phyloP scores from a whole-genome alignment of 805 yeast genomes.

The Myxozyma vanderwaltii region DNA sequence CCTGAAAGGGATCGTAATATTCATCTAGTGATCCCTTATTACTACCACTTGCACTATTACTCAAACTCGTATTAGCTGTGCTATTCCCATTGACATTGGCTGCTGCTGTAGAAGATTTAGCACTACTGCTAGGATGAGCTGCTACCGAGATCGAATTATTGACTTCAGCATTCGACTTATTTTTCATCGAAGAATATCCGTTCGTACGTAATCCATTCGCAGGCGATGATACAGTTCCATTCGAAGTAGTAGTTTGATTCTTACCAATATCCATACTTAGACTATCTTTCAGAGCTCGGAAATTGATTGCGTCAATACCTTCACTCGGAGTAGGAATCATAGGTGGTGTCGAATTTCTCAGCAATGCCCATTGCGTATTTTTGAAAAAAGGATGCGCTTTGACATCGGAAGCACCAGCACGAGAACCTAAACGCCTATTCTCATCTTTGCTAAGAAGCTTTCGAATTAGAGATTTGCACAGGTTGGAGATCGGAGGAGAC shows the following conservation, averaged over 20 bases:
- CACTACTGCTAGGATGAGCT: not conserved
- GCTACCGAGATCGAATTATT: not conserved
- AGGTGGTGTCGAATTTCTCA: conserved; percentile 92
- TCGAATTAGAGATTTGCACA: conserved; percentile 76
- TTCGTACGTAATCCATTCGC: conserved; percentile 3
- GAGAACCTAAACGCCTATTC: conserved; percentile 82
- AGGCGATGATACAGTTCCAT: not conserved
- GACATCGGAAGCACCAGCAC: conserved; percentile 92
- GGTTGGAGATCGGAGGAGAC: conserved; percentile 61
- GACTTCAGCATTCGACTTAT: not conserved
- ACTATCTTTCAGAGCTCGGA: conserved; percentile 39
- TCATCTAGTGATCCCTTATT: conserved; percentile 40
- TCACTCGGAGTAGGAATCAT: conserved; percentile 80
- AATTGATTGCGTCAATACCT: conserved; percentile 51
- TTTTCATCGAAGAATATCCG: conserved; percentile 7
- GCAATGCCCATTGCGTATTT: conserved; percentile 89
- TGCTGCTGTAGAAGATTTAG: conserved; percentile 13
- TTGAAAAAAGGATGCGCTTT: conserved; percentile 91
- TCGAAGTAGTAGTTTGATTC: conserved; percentile 1
- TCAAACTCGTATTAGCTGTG: conserved; percentile 10
- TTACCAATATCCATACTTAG: conserved; percentile 41
- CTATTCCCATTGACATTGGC: conserved; percentile 4
- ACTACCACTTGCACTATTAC: conserved; percentile 12
- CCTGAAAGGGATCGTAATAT: conserved; percentile 74
- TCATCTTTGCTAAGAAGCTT: conserved; percentile 89